phyloP scores from a whole-genome alignment of 495 filamentous ascomycete genomes.

The Rhizodiscina lignyota region DNA sequence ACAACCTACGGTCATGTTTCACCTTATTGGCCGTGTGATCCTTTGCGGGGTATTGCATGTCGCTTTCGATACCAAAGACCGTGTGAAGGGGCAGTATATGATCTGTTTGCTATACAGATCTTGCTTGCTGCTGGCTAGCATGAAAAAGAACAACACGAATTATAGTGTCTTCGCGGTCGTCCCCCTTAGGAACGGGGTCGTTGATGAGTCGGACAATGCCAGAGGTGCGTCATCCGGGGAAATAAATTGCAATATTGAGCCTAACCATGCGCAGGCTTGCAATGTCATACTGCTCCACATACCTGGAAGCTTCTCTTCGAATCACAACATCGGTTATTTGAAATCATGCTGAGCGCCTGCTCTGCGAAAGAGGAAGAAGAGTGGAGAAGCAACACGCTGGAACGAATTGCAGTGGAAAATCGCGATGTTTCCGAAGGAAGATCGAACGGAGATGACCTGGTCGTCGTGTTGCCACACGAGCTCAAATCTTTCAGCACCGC shows the following conservation, averaged over 20 bases:
- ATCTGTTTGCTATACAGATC: conserved; percentile 72
- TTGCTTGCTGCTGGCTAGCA: conserved; percentile 62
- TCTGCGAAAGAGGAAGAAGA: conserved; percentile 62
- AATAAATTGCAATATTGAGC: neutral
- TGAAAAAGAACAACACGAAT: conserved; percentile 36
- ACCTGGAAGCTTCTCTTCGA: conserved; percentile 94
- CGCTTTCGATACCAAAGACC: conserved; percentile 55
- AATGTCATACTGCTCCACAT: conserved; percentile 69
- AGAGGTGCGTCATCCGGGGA: conserved; percentile 39
- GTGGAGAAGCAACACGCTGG: conserved; percentile 45
- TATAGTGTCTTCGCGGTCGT: conserved; percentile 67
- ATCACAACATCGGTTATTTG: conserved; percentile 55
- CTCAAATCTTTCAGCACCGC: conserved; percentile 57
- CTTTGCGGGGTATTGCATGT: conserved; percentile 80
- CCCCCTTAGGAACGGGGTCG: conserved; percentile 46
- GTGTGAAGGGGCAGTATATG: conserved; percentile 64
- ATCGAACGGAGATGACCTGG: conserved; percentile 34
- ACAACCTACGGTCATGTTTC: conserved; percentile 28
- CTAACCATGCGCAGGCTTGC: conserved; percentile 40
- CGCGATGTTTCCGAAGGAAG: conserved; percentile 28
- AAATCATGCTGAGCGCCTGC: conserved; percentile 78
- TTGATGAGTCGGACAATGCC: conserved; percentile 68
- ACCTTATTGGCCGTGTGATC: conserved; percentile 62
- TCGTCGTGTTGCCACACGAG: conserved; percentile 1
- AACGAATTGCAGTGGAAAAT: conserved; percentile 20